Percentiles rank a stretch among this genome's conserved stretches.
phyloP scores from a whole-genome alignment of 2,329 filamentous ascomycete species.

The Microdochium trichocladiopsis region DNA sequence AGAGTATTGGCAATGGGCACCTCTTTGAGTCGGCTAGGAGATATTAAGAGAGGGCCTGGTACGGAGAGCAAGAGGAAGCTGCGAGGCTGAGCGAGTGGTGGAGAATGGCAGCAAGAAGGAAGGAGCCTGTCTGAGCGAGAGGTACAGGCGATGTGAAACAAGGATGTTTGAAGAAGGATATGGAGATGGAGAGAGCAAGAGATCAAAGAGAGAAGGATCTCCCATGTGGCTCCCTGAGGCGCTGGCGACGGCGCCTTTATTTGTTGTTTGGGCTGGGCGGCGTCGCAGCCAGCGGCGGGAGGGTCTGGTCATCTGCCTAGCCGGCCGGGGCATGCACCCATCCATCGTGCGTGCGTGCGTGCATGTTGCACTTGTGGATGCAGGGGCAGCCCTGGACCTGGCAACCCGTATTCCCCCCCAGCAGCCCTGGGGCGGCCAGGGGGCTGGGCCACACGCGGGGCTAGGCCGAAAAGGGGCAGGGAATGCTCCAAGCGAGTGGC shows the following conservation, averaged over 20 bases:
- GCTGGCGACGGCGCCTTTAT: background rate
- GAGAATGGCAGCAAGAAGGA: background rate
- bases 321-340: too few species aligned
- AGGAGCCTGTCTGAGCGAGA: constrained; percentile 1
- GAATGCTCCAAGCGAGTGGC: background rate
- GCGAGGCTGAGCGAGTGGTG: background rate
- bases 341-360: too few species aligned
- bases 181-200: background rate
- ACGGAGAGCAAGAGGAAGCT: background rate
- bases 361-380: too few species aligned
- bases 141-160: constrained; percentile 1
- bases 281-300: too few species aligned
- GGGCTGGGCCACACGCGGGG: background rate
- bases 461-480: background rate
- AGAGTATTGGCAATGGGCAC: background rate
- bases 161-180: background rate
- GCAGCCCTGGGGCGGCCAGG: too few species aligned
- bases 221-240: too few species aligned
- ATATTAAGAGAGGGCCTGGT: background rate
- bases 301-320: too few species aligned
- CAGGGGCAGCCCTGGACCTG: too few species aligned
- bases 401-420: too few species aligned
- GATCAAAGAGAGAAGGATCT: background rate
- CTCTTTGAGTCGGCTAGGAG: background rate
- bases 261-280: too few species aligned